Conservation (phyloP, 1,139 yeast genomes). For the Pichia sp. region DNA sequence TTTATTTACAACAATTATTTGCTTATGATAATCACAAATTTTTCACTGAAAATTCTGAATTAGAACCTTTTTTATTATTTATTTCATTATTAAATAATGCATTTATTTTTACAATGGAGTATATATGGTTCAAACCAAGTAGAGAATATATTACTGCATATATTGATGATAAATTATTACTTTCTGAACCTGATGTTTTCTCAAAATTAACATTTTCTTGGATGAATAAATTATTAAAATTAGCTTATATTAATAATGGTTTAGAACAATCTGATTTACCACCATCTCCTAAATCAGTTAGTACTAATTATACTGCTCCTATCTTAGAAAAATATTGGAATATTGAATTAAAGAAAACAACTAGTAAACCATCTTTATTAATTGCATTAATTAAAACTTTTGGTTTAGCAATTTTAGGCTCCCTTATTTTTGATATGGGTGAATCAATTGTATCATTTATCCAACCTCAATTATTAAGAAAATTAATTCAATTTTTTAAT, state of each 20-base stretch:
- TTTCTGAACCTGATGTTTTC: slow-evolving; percentile 42
- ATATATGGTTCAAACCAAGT: slow-evolving; percentile 38
- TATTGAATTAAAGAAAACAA: slow-evolving; percentile 23
- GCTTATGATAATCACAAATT: slow-evolving; percentile 20
- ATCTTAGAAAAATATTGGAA: slow-evolving; percentile 35
- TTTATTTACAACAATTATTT: slow-evolving; percentile 24
- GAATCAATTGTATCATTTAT: slow-evolving; percentile 42
- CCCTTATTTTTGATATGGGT: slow-evolving; percentile 41
- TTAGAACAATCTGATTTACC: slow-evolving; percentile 50
- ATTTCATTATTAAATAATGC: slow-evolving; percentile 30
- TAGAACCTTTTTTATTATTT: slow-evolving; percentile 18
- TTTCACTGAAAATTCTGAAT: slow-evolving; percentile 19
- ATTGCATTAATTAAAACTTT: slow-evolving; percentile 42
- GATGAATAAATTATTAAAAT: slow-evolving; percentile 52
- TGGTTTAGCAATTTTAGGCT: slow-evolving; percentile 39
- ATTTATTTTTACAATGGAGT: slow-evolving; percentile 36
- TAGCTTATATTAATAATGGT: slow-evolving; percentile 43
- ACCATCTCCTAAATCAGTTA: slow-evolving; percentile 43
- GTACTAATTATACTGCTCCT: slow-evolving; percentile 36
- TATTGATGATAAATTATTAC: slow-evolving; percentile 21
- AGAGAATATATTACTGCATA: slow-evolving; percentile 38
- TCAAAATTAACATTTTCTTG: slow-evolving; percentile 51
- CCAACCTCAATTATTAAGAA: slow-evolving; percentile 53
- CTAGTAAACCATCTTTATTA: slow-evolving; percentile 34
- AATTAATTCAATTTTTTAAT: slow-evolving; percentile 42